Conservation (phyloP, 2,329 filamentous ascomycete species). For the Alternaria burnsii region DNA sequence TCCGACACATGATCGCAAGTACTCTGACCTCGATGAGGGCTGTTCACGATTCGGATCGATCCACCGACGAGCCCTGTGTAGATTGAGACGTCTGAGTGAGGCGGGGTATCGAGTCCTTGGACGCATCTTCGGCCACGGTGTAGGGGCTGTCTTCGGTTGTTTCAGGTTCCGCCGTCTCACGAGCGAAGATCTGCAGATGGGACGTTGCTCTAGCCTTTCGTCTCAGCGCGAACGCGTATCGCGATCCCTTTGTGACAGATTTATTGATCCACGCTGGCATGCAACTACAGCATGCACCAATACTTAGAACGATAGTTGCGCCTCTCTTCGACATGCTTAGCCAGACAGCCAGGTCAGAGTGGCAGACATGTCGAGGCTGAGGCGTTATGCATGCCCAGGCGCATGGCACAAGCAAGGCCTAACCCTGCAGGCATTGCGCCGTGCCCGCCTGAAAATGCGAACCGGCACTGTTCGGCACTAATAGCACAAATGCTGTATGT, state of each 20-base stretch:
- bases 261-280: constrained; percentile 6
- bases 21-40: constrained; percentile 20
- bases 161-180: constrained; percentile 32
- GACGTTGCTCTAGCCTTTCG: constrained; percentile 26
- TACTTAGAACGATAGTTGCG: background rate
- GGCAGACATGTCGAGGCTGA: constrained; percentile 15
- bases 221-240: constrained; percentile 13
- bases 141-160: constrained; percentile 36
- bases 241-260: constrained; percentile 7
- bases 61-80: constrained; percentile 18
- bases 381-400: background rate
- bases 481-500: constrained; percentile 19
- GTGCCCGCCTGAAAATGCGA: constrained; percentile 27
- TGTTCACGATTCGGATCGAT: constrained; percentile 18
- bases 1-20: constrained; percentile 12
- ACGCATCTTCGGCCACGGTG: constrained; percentile 23
- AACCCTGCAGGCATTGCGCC: constrained; percentile 28
- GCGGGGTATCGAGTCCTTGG: constrained; percentile 28
- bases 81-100: constrained; percentile 27
- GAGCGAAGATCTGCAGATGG: constrained; percentile 35
- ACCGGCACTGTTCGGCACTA: constrained; percentile 29
- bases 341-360: constrained; percentile 15
- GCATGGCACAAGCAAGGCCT: constrained; percentile 20
- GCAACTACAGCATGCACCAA: constrained; percentile 4
- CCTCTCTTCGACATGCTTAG: constrained; percentile 5